Evolutionary conservation across 108 stramenopile genomes (phyloP), one percentile per base, ranked within the genome.

Genomic region (Cyclostephanos invisitatus): DNA sequence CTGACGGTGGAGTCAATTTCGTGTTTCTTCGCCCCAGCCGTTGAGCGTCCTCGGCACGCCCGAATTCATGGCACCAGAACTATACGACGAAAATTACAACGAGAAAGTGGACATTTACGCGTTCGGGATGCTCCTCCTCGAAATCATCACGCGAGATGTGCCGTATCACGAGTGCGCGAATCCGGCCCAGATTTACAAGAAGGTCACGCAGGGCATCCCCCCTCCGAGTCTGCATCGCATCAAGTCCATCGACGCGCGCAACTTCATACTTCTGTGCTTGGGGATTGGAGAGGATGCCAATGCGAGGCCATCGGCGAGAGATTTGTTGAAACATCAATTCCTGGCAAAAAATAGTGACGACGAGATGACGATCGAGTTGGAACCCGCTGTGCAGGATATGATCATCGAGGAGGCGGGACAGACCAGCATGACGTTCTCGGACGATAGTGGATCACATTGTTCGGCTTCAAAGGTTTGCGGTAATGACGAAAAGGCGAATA

Each of bases 51-150:
- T 97, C 5, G 98, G 98, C 35, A 99, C 98, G 56, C 98, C 98
- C 7, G 97, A 98, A 81, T 99, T 98, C 80, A 99, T 99, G 99
- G 98, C 99, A 27, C 99, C 99, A 7, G 98, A 98, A 70, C 89
- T 97, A 42, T 98, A 98, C 70, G 98, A 99, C 55, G 98, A 98
- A 76, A 80, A 80, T 44, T 98, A 98, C 81, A 91, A 97, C 65
- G 96, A 97, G 67, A 98, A 98, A 81, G 95, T 99, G 15, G 98
- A 99, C 79, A 94, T 99, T 48, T 99, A 98, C 67, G 97, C 98
- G 5, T 98, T 99, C 85, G 98, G 98, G 54, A 98, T 99, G 98
- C 92, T 93, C 70, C 82, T 97, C 48, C 83, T 99, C 50, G 98
- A 99, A 83, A 98, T 99, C 82, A 89, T 97, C 63, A 97, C 98